These are phyloP conservation scores for Corymbia maculata DNA, from an alignment of 345 rosid genomes.

Conservation along the genomic window DNA sequence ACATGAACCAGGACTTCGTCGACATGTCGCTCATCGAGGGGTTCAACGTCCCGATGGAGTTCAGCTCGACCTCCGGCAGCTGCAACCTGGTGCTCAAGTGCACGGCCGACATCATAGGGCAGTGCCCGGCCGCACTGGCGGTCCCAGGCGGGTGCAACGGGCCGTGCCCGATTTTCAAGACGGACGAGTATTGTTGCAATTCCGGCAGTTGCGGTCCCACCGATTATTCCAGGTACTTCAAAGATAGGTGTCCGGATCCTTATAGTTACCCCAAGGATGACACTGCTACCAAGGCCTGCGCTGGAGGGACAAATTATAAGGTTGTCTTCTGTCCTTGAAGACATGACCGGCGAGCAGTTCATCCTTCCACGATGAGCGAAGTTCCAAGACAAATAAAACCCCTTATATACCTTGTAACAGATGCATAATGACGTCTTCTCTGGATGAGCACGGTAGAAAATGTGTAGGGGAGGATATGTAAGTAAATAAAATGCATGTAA, in stretches of 20 bases:
- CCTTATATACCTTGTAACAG: not conserved
- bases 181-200: constrained; percentile 8
- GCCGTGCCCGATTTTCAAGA: constrained; percentile 13
- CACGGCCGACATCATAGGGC: not conserved
- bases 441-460: not conserved
- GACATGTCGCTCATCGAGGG: constrained; percentile 22
- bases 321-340: constrained; percentile 21
- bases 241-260: constrained; percentile 8
- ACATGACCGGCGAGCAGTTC: not conserved
- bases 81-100: constrained; percentile 7
- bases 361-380: not conserved
- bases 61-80: constrained; percentile 9
- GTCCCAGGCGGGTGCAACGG: constrained; percentile 16
- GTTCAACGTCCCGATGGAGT: constrained; percentile 22
- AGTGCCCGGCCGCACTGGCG: constrained; percentile 6
- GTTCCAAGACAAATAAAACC: not conserved
- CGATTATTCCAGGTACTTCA: constrained; percentile 5
- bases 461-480: not conserved
- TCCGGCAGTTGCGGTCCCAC: constrained; percentile 5
- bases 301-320: constrained; percentile 15
- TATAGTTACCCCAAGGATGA: constrained; percentile 22
- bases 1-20: constrained; percentile 7
- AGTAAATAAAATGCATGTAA: not conserved
- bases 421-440: not conserved
- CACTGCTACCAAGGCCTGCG: constrained; percentile 5